phyloP scores from a whole-genome alignment of 768 basidiomycete species.

The Russula abietina region DNA sequence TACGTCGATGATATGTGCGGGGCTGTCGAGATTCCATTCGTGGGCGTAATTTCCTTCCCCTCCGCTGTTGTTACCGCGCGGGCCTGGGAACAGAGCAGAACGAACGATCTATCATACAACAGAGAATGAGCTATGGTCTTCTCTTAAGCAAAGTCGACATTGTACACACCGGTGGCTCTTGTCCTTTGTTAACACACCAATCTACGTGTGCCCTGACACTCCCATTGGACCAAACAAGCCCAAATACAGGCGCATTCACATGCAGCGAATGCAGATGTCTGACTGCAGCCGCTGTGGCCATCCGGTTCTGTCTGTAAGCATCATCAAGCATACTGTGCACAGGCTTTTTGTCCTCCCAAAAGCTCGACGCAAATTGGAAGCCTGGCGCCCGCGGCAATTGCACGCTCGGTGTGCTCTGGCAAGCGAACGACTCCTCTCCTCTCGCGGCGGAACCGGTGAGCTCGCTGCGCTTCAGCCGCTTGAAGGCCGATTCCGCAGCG shows the following conservation, averaged over 20 bases:
- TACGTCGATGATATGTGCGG: slow-evolving; percentile 43
- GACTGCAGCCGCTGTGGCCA: slow-evolving; percentile 45
- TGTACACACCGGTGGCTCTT: slow-evolving; percentile 9
- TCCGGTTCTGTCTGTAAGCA: slow-evolving; percentile 54
- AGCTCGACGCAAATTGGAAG: slow-evolving; percentile 49
- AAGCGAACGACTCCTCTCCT: slow-evolving; percentile 44
- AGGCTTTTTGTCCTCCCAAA: slow-evolving; percentile 60
- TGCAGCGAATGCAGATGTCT: slow-evolving; percentile 47
- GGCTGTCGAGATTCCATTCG: slow-evolving; percentile 44
- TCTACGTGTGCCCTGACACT: slow-evolving; percentile 50
- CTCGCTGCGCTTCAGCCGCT: slow-evolving; percentile 39
- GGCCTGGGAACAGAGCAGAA: slow-evolving; percentile 43
- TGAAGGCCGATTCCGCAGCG: slow-evolving; percentile 43
- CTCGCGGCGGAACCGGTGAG: slow-evolving; percentile 35
- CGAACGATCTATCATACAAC: slow-evolving; percentile 36
- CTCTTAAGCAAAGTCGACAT: background rate
- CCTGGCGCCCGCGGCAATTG: slow-evolving; percentile 42
- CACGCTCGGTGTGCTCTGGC: slow-evolving; percentile 45
- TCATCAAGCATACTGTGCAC: slow-evolving; percentile 43
- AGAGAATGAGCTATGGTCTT: background rate
- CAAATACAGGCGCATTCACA: slow-evolving; percentile 44
- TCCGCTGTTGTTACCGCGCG: slow-evolving; percentile 18
- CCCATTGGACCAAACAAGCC: slow-evolving; percentile 49
- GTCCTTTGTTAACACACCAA: slow-evolving; percentile 37
- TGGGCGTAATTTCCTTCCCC: slow-evolving; percentile 34